Evolutionary conservation across 495 filamentous ascomycete species (phyloP).

Genomic region (Penicillium lagena): DNA sequence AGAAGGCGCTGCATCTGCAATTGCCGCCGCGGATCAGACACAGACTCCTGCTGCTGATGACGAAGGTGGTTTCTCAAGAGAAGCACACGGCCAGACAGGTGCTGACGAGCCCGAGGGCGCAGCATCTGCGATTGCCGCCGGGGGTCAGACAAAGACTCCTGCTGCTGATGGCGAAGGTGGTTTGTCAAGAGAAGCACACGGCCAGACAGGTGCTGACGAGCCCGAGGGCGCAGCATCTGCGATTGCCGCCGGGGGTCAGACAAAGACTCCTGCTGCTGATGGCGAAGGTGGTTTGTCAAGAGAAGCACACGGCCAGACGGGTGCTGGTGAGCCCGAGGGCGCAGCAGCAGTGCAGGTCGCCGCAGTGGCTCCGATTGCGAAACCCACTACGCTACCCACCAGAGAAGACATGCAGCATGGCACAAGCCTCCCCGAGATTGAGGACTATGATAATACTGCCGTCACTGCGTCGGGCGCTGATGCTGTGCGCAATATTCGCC

Average conservation of each 20-base stretch:
- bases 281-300: neutral
- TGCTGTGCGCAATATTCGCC: slow-evolving; percentile 8
- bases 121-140: slow-evolving; percentile 2
- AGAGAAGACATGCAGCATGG: neutral
- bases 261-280: slow-evolving; percentile 5
- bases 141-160: slow-evolving; percentile 3
- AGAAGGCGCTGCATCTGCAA: neutral
- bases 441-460: slow-evolving; percentile 8
- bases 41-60: slow-evolving; percentile 3
- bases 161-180: too few relatives aligned
- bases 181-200: too few relatives aligned
- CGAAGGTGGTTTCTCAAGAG: neutral
- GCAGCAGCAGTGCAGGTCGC: neutral
- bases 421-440: neutral
- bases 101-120: slow-evolving; percentile 3
- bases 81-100: slow-evolving; percentile 1
- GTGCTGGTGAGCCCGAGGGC: slow-evolving; percentile 1
- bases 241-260: neutral
- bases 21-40: neutral
- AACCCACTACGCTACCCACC: neutral
- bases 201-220: neutral
- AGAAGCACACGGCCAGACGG: slow-evolving; percentile 1
- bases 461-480: slow-evolving; percentile 1
- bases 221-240: neutral
- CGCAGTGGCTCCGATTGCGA: neutral